Base-by-base conservation (phyloP, 371 early-diverging fungal species). In the Circinella umbellata region DNA sequence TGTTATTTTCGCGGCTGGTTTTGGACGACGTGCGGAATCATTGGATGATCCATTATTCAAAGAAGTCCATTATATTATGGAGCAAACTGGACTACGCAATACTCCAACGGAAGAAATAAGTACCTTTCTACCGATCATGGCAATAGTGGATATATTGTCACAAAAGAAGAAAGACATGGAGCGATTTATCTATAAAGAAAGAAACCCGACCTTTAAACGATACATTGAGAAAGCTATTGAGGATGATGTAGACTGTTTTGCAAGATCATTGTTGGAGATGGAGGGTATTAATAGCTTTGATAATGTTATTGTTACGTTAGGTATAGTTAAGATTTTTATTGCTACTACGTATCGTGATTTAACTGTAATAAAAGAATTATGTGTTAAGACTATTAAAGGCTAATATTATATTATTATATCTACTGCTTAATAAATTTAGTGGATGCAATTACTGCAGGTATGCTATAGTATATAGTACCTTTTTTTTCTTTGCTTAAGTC, bases 221-320 rank as follows among this genome's bases (percentile, higher is more conserved):
- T 20, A 68, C 4, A 67, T 72, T 17, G 36, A 59, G 9, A 39
- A 68, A 20, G 46, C 51, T 8, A 15, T 72, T 11, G 65, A 59
- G 7, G 27, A 47, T 11, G 47, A 59, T 42, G 55, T 70, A 17
- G 67, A 69, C 10, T 76, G 71, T 11, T 46, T 73, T 18, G 61
- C 67, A 0, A 69, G 67, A 46, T 38, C 62, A 39, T 55, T 73
- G 18, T 63, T 65, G 38, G 51, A 66, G 49, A 64, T 62, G 37
- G 71, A 67, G 27, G 78, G 63, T 20, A 64, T 71, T 47, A 57
- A 68, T 13, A 47, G 61, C 3, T 69, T 74, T 59, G 73, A 76
- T n/a, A 54, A 65, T 17, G 63, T 76, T 9, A 10, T 66, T 0
- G 61, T 73, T 0, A 61, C 73, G 8, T 63, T 74, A 57, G 57